Conservation (phyloP, 2,329 filamentous ascomycete species). For the Colletotrichum tamarilloi region DNA sequence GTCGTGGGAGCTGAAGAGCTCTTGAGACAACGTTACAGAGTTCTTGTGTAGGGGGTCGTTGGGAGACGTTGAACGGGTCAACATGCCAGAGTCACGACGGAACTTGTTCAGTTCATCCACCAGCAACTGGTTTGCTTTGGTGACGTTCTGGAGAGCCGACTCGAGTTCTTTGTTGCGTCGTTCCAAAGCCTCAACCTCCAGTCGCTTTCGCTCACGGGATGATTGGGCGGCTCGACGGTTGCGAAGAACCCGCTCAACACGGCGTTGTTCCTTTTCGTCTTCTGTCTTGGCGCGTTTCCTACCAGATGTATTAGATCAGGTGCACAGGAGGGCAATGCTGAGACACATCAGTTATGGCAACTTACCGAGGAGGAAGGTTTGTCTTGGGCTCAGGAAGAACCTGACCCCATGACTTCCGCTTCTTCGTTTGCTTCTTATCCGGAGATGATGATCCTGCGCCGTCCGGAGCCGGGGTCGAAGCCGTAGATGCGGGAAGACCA, state of each 20-base stretch:
- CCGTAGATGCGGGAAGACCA: conserved; percentile 38
- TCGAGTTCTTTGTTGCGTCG: conserved; percentile 78
- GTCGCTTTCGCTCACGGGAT: conserved; percentile 91
- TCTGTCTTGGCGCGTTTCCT: conserved; percentile 98
- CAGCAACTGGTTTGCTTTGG: conserved; percentile 62
- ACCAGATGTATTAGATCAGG: conserved; percentile 32
- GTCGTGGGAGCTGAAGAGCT: conserved; percentile 65
- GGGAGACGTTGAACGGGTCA: conserved; percentile 53
- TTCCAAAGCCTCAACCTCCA: conserved; percentile 88
- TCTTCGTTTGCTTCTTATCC: conserved; percentile 84
- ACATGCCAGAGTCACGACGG: conserved; percentile 55
- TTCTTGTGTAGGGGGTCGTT: conserved; percentile 56
- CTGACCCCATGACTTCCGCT: conserved; percentile 99
- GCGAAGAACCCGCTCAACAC: conserved; percentile 95
- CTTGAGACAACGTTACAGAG: conserved; percentile 67
- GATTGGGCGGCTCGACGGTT: conserved; percentile 97
- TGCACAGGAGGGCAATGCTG: not conserved
- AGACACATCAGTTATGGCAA: conserved; percentile 1
- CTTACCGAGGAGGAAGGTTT: conserved; percentile 88
- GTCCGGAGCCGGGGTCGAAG: conserved; percentile 20
- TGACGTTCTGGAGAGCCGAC: conserved; percentile 68
- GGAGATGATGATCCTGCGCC: conserved; percentile 27
- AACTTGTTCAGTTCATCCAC: conserved; percentile 63
- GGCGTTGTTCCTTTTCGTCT: conserved; percentile 97
- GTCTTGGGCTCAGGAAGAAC: conserved; percentile 97